Evolutionary conservation across 352 stramenopile species (phyloP), one percentile per base, ranked within the genome.

Genomic region (Pythium dissimile): DNA sequence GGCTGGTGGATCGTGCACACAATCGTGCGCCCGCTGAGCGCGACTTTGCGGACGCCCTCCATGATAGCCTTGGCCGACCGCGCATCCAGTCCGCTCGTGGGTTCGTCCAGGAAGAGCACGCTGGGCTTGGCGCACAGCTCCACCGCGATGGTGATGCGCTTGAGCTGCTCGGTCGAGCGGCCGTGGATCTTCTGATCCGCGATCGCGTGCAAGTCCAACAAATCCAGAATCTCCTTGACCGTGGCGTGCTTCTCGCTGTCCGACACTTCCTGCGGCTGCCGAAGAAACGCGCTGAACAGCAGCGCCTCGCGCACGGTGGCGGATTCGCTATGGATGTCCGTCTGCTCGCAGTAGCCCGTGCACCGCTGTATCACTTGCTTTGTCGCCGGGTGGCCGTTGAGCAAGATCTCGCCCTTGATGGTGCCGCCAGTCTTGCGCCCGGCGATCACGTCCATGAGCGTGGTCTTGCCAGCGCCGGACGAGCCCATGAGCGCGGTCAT

Each of bases 1-100:
- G 88, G 88, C 62, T 96, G 88, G 49, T 96, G 88, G 62, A 96
- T 95, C 18, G 87, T 96, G 51, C 80, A 86, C 27, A 89, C 65
- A 51, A 95, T 83, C 35, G 86, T 95, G 24, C 83, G 75, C 16
- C 80, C 85, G 24, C 62, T 69, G 48, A 77, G 59, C 15, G 85
- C 73, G 9, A 86, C 64, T 16, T 75, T 71, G 11, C 69, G 53
- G 5, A 95, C 66, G 1, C 89, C 69, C 16, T 83, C 66, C 43
- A 93, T 82, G 15, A 95, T 51, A 38, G 77, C 69, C 30, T 89
- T 74, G 31, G 73, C 73, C 2, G 70, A 60, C 6, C 67, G 53
- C 28, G 74, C 69, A 39, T 88, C 78, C 4, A 89, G 62, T 2
- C 73, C 67, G 26, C 65, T 80, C 0, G 75, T 86, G 2, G 77